Base-by-base conservation (phyloP, 2,329 filamentous ascomycete genomes). In the Arthrobotrys iridis region DNA sequence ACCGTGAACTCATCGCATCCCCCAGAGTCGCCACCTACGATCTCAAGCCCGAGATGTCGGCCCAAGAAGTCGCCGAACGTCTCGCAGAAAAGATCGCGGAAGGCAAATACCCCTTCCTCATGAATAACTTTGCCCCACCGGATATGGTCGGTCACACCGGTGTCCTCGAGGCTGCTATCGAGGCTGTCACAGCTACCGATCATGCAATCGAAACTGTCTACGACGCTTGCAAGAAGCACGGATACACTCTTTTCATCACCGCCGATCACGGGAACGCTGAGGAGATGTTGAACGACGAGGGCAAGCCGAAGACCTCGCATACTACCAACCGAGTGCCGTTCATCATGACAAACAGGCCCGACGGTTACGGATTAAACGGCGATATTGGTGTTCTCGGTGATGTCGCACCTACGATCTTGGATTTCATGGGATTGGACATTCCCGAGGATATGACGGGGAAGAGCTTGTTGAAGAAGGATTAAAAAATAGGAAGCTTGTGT, bases 81-180 rank as follows among this genome's bases (percentile, higher is more conserved):
- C 91, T 97, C 73, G 88, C 86, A 83, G 95, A 97, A 86, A 90
- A 93, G 72, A 90, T 99, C 78, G 88, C 83, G 24, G 92, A 96
- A 83, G 88, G 90, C 81, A 89, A 91, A 81, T 97, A 93, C 84
- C 93, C 95, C 81, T 98, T 99, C 82, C 87, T 99, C 83, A 99
- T 99, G 95, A 97, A 98, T 89, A 99, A 99, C 89, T 98, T 99
- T 84, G 95, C 95, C 43, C 95, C 95, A 43, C 95, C 95, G 15
- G 95, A 99, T 85, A 99, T 99, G 95, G 95, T 99, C 78, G 95
- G 95, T 79, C 95, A 99, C 86, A 99, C 95, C 8, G 95, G 95
- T 81, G 93, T 97, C 75, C 98, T 98, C 84, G 90, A 98, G 80
- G 94, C 95, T 28, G 95, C 95, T 68, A 90, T 99, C 77, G 82